These are phyloP conservation scores for Lentinula novae-zelandiae DNA, from an alignment of 1,284 basidiomycete genomes.

Conservation along the genomic window DNA sequence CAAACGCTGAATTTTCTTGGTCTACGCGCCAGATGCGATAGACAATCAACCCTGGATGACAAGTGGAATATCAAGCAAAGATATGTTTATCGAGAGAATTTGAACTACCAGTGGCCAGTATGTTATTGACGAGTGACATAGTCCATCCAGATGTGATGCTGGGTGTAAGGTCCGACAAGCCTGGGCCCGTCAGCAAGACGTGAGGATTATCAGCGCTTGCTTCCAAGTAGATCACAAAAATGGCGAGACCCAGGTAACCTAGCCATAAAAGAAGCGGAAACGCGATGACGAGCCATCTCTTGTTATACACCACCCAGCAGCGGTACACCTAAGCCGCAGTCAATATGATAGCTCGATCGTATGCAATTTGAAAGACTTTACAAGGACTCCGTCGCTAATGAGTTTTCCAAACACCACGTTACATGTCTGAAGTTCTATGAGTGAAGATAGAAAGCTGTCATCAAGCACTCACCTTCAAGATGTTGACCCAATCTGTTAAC, in stretches of 20 bases:
- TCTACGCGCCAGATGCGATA: conserved; percentile 14
- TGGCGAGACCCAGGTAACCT: not conserved
- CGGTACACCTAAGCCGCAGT: conserved; percentile 11
- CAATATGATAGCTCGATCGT: not conserved
- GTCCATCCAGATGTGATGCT: conserved; percentile 4
- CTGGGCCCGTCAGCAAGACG: not conserved
- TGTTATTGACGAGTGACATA: conserved; percentile 5
- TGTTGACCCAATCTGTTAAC: conserved; percentile 10
- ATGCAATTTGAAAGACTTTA: not conserved
- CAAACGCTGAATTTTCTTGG: conserved; percentile 1
- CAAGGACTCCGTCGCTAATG: conserved; percentile 12
- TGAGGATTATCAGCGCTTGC: conserved; percentile 1
- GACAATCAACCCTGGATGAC: conserved; percentile 14
- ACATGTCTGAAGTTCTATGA: not conserved
- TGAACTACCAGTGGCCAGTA: not conserved
- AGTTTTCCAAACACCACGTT: conserved; percentile 7
- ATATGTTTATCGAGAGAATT: not conserved
- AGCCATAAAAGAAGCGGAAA: conserved; percentile 12
- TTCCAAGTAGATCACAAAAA: not conserved
- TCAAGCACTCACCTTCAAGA: conserved; percentile 10
- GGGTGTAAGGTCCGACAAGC: not conserved
- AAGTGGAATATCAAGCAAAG: not conserved
- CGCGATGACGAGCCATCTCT: conserved; percentile 2
- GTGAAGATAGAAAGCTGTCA: not conserved
- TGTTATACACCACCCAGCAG: conserved; percentile 12